Evolutionary conservation across 2,329 filamentous ascomycete species (phyloP).

Genomic region (Dothideomycetes sp.): DNA sequence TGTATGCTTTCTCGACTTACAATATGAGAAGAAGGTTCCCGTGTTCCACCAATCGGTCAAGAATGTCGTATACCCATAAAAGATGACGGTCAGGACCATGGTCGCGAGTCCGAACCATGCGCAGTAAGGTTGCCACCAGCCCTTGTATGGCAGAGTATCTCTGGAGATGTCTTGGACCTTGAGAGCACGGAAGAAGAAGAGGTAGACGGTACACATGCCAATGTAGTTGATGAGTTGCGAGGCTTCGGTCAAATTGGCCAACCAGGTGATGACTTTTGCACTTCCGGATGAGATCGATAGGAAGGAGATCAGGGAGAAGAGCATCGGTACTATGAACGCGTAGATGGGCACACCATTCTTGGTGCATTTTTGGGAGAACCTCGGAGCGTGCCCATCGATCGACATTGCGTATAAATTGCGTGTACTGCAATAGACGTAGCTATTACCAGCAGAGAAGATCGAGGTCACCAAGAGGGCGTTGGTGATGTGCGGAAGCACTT

Average conservation of each 20-base stretch:
- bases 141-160: constrained; percentile 38
- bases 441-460: constrained; percentile 46
- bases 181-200: constrained; percentile 44
- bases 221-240: constrained; percentile 50
- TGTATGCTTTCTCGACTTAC: too few species aligned
- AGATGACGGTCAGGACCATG: constrained; percentile 26
- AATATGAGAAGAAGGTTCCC: constrained; percentile 32
- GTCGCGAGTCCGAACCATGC: constrained; percentile 24
- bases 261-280: constrained; percentile 21
- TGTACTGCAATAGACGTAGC: constrained; percentile 43
- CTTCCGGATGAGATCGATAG: constrained; percentile 19
- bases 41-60: constrained; percentile 29
- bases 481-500: constrained; percentile 31
- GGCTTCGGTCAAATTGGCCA: constrained; percentile 46
- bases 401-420: constrained; percentile 43
- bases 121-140: constrained; percentile 46
- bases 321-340: constrained; percentile 23
- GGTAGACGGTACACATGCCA: constrained; percentile 43
- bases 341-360: constrained; percentile 47
- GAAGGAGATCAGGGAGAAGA: constrained; percentile 40
- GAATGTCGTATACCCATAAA: constrained; percentile 46
- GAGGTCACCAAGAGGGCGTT: constrained; percentile 33
- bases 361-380: constrained; percentile 47
- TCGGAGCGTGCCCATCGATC: constrained; percentile 41
- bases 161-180: constrained; percentile 38